These are phyloP conservation scores for Neurospora hispaniola DNA, from an alignment of 495 filamentous ascomycete species.

Conservation along the genomic window DNA sequence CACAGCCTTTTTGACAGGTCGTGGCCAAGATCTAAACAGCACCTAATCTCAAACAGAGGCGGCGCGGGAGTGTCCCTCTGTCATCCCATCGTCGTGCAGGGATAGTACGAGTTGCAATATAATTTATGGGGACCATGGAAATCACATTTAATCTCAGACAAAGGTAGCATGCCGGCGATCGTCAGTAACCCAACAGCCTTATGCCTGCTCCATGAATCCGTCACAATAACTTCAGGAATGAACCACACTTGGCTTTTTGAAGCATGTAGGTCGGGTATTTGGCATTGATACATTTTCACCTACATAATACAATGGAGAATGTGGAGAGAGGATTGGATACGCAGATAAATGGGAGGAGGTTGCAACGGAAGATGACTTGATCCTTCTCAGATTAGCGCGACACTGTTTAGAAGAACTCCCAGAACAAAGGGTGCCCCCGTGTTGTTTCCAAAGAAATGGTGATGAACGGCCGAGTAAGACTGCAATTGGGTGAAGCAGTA, in stretches of 20 bases:
- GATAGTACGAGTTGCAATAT: neutral
- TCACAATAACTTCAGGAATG: neutral
- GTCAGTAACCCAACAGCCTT: neutral
- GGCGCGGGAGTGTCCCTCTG: neutral
- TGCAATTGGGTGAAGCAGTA: neutral
- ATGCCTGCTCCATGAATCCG: neutral
- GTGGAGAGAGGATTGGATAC: neutral
- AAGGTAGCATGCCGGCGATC: neutral
- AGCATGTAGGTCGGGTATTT: neutral
- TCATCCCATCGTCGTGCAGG: neutral
- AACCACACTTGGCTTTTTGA: neutral
- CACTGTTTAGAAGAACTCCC: neutral
- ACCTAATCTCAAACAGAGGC: neutral
- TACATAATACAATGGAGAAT: too few species aligned
- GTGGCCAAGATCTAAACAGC: neutral
- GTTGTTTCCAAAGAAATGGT: neutral
- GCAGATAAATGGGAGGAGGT: neutral
- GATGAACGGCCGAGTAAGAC: neutral
- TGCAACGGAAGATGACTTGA: neutral
- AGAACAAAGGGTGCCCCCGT: neutral
- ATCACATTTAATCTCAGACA: neutral
- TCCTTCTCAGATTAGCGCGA: neutral
- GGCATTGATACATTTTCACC: neutral
- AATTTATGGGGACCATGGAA: neutral
- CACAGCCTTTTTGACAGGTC: neutral